Percentiles rank a stretch among this genome's conserved stretches.
phyloP scores from a whole-genome alignment of 2,329 filamentous ascomycete species.

The Ilyonectria robusta region DNA sequence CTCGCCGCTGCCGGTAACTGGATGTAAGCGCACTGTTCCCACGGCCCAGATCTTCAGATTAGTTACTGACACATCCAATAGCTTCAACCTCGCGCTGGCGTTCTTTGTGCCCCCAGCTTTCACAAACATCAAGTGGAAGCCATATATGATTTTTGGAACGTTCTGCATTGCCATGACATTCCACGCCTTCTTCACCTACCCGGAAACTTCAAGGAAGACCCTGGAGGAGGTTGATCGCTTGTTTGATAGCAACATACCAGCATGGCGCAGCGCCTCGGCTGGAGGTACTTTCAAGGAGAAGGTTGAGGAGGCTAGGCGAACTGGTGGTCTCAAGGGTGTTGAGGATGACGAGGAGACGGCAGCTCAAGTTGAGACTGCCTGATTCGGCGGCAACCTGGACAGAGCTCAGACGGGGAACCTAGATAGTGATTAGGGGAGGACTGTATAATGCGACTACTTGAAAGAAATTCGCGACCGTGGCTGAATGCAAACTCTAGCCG shows the following conservation, averaged over 20 bases:
- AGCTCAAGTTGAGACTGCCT: slow-evolving; percentile 39
- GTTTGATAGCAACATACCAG: slow-evolving; percentile 41
- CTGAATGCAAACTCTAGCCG: background rate
- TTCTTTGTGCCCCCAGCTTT: slow-evolving; percentile 57
- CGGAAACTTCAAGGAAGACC: slow-evolving; percentile 62
- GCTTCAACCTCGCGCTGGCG: slow-evolving; percentile 58
- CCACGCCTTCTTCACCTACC: slow-evolving; percentile 67
- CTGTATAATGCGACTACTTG: background rate
- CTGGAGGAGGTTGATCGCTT: slow-evolving; percentile 43
- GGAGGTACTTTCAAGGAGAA: slow-evolving; percentile 33
- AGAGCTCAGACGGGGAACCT: background rate
- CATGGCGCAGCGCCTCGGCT: slow-evolving; percentile 40
- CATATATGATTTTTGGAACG: slow-evolving; percentile 62
- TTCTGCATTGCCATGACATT: slow-evolving; percentile 59
- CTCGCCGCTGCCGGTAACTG: slow-evolving; percentile 63
- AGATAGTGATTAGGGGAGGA: background rate
- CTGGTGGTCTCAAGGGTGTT: slow-evolving; percentile 36
- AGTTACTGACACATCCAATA: slow-evolving; percentile 10
- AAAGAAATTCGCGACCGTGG: background rate
- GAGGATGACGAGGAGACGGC: slow-evolving; percentile 35
- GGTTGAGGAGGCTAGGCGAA: slow-evolving; percentile 39
- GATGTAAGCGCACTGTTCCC: slow-evolving; percentile 48
- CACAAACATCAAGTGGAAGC: slow-evolving; percentile 62
- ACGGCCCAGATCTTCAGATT: background rate
- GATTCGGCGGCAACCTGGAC: background rate